Evolutionary conservation across 441 rosid genomes (phyloP).

Genomic region (Aquilaria agallochum): DNA sequence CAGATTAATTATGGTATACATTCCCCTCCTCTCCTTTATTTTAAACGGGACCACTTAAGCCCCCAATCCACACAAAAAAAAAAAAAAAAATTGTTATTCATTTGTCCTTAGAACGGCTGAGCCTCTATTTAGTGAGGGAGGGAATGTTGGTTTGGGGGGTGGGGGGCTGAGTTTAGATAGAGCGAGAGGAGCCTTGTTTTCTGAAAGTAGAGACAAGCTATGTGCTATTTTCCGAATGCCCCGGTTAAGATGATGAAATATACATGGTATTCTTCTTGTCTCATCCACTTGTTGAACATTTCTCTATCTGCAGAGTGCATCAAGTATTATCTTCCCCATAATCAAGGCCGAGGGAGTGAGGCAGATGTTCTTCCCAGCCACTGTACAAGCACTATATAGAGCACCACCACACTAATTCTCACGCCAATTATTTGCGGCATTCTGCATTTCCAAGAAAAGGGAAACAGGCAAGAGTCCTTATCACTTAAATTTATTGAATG

Average conservation of each 20-base stretch:
- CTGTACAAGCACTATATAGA: conserved; percentile 51
- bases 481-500: not conserved
- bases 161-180: no score
- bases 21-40: not conserved
- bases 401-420: conserved; percentile 36
- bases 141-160: no score
- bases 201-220: no score
- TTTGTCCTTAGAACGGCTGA: no score
- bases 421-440: not conserved
- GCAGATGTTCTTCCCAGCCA: conserved; percentile 59
- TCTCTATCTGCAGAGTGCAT: conserved; percentile 38
- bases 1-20: conserved; percentile 37
- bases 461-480: not conserved
- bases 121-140: no score
- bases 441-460: not conserved
- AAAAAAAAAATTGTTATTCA: no score
- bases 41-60: no score
- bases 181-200: no score
- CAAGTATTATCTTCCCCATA: conserved; percentile 60
- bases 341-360: conserved; percentile 61
- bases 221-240: no score
- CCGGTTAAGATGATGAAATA: no score
- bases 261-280: not conserved
- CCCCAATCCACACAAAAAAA: no score
- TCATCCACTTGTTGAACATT: not conserved